phyloP scores from a whole-genome alignment of 352 stramenopile genomes.

The Globisporangium parvum region DNA sequence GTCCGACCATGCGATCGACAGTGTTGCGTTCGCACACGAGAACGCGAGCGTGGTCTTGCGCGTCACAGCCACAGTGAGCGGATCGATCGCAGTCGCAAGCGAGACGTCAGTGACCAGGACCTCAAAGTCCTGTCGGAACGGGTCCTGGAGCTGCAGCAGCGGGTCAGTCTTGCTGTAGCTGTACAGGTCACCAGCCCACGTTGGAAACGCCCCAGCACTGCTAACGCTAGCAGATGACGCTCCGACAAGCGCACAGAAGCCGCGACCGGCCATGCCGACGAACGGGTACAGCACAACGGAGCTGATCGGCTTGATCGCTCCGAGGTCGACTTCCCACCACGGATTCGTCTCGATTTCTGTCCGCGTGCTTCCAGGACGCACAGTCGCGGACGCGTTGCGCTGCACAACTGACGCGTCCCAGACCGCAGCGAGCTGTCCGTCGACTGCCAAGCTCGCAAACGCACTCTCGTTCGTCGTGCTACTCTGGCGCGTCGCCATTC shows the following conservation, averaged over 20 bases:
- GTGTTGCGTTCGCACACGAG: constrained; percentile 35
- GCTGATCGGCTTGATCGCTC: constrained; percentile 31
- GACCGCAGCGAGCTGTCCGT: constrained; percentile 22
- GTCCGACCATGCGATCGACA: constrained; percentile 27
- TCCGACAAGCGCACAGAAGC: constrained; percentile 19
- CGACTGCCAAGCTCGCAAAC: constrained; percentile 40
- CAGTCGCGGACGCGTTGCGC: not conserved
- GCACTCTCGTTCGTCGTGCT: constrained; percentile 34
- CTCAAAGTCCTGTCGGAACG: constrained; percentile 51
- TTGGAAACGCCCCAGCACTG: constrained; percentile 1
- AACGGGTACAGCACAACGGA: constrained; percentile 47
- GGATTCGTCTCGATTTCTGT: constrained; percentile 31
- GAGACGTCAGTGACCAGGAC: constrained; percentile 29
- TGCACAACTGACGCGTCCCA: constrained; percentile 41
- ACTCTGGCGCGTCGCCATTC: constrained; percentile 61
- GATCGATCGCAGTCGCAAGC: constrained; percentile 15
- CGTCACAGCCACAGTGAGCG: constrained; percentile 9
- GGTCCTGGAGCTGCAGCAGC: constrained; percentile 34
- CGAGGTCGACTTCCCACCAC: constrained; percentile 76
- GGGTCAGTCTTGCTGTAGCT: constrained; percentile 27
- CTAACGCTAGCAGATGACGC: not conserved
- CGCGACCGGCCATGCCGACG: constrained; percentile 27
- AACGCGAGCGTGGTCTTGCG: constrained; percentile 31
- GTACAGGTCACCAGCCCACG: constrained; percentile 39
- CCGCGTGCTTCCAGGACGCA: constrained; percentile 41